Percentiles rank a stretch among this genome's conserved stretches.
phyloP scores from a whole-genome alignment of 1,284 basidiomycete species.

The Polyporus tsugae region DNA sequence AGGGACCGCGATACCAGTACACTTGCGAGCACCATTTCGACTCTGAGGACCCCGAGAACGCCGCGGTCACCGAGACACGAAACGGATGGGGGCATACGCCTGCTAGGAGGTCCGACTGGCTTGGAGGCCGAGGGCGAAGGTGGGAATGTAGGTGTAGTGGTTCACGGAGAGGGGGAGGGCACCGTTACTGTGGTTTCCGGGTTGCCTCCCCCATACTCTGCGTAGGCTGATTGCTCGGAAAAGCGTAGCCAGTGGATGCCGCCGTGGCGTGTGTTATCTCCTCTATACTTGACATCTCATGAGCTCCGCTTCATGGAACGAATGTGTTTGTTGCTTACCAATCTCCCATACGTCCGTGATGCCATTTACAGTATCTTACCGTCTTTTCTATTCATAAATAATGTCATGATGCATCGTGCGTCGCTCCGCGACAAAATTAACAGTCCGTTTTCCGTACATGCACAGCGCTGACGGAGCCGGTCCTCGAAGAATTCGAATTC shows the following conservation, averaged over 20 bases:
- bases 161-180: background rate
- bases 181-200: background rate
- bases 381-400: background rate
- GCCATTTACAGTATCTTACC: background rate
- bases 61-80: conserved; percentile 3
- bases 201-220: background rate
- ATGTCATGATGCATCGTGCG: background rate
- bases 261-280: background rate
- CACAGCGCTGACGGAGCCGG: too few species aligned
- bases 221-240: background rate
- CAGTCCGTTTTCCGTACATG: too few species aligned
- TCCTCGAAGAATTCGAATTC: background rate
- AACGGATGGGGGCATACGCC: conserved; percentile 5
- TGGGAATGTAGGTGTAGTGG: background rate
- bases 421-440: background rate
- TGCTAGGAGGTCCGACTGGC: background rate
- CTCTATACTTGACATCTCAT: background rate
- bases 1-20: conserved; percentile 5
- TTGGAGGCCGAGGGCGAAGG: background rate
- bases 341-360: background rate
- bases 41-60: background rate
- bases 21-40: background rate
- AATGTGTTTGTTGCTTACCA: background rate
- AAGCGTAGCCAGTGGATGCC: background rate
- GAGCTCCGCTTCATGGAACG: background rate